A percentile compares a stretch with the other conserved stretches of the same genome.
phyloP scores from a whole-genome alignment of 495 filamentous ascomycete species.

The Margaritispora aquatica region DNA sequence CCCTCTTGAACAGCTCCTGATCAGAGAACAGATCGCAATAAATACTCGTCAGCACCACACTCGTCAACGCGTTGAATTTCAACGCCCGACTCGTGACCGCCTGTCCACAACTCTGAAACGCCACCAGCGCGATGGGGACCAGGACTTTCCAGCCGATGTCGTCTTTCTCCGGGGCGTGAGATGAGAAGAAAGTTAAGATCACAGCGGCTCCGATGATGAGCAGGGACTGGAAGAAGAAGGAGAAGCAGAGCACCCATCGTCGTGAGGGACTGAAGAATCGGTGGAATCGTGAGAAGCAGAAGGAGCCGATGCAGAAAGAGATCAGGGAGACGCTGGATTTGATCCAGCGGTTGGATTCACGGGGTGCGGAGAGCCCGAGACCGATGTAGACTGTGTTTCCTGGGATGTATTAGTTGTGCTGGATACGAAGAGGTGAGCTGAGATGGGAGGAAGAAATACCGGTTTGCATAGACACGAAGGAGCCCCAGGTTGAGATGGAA shows the following conservation, averaged over 20 bases:
- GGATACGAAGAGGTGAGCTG: background rate
- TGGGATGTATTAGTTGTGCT: conserved; percentile 10
- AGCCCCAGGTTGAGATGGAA: conserved; percentile 65
- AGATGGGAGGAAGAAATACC: conserved; percentile 30
- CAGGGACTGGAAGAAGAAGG: conserved; percentile 49
- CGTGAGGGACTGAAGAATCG: conserved; percentile 39
- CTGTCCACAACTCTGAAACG: conserved; percentile 67
- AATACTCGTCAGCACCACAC: conserved; percentile 64
- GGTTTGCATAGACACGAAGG: conserved; percentile 76
- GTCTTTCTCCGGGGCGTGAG: conserved; percentile 30
- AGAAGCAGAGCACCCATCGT: conserved; percentile 56
- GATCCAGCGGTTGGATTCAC: conserved; percentile 51
- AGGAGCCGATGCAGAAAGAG: conserved; percentile 62
- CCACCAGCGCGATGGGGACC: conserved; percentile 54
- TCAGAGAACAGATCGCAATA: conserved; percentile 69
- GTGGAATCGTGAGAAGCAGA: conserved; percentile 58
- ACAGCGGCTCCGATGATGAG: conserved; percentile 50
- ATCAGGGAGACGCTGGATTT: conserved; percentile 57
- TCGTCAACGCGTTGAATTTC: conserved; percentile 54
- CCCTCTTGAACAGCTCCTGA: conserved; percentile 42
- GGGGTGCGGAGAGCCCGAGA: conserved; percentile 53
- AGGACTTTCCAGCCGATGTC: conserved; percentile 50
- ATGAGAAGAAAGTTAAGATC: conserved; percentile 43
- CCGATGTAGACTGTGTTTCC: conserved; percentile 70
- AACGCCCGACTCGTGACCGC: conserved; percentile 62